Evolutionary conservation across 176 grass and related monocot species (phyloP).

Genomic region (Oropetium thomaeum): DNA sequence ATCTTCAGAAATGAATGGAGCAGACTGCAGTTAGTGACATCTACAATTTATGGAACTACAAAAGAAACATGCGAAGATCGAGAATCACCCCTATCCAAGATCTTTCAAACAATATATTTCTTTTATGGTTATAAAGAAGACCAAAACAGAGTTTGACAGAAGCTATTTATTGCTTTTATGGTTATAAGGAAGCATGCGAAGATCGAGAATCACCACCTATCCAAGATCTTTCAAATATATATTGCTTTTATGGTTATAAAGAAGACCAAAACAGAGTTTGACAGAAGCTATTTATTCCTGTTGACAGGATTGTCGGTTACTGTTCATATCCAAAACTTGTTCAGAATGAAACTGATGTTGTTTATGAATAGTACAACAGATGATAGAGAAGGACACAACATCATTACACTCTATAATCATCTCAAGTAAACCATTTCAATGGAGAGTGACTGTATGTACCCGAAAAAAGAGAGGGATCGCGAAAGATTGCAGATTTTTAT

Average conservation of each 20-base stretch:
- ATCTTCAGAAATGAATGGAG: not conserved
- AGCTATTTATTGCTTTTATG: not conserved
- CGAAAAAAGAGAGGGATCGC: not conserved
- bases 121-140: conserved; percentile 3
- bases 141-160: not conserved
- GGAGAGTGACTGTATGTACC: not conserved
- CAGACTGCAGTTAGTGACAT: not conserved
- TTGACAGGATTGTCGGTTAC: not conserved
- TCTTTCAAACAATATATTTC: not conserved
- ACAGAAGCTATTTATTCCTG: not conserved
- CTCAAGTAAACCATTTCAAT: not conserved
- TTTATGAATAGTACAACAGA: not conserved
- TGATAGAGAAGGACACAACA: not conserved
- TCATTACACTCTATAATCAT: not conserved
- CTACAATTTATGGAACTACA: not conserved
- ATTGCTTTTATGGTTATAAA: too few species aligned
- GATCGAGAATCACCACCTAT: too few species aligned
- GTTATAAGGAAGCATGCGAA: too few species aligned
- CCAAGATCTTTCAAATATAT: too few species aligned
- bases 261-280: not conserved
- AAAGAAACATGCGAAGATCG: not conserved
- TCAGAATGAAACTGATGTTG: not conserved
- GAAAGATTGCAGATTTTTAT: not conserved
- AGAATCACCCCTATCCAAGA: not conserved
- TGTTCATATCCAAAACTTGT: not conserved